Percentiles rank a stretch among this genome's conserved stretches.
Evolutionary conservation across 345 rosid genomes (phyloP).

Genomic region (sweet orange (Citrus sinensis)): DNA sequence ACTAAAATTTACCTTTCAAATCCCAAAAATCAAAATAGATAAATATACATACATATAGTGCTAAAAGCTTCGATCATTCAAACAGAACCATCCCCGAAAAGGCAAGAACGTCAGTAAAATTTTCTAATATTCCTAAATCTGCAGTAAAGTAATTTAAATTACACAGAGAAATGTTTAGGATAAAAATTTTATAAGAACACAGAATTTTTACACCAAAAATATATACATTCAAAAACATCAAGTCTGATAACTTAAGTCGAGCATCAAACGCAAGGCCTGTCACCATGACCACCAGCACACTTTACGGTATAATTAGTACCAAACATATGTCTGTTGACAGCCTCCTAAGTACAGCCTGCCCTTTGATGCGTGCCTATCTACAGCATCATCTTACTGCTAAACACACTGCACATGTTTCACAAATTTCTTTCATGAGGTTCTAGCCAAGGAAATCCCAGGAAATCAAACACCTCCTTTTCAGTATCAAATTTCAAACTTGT

Average conservation of each 20-base stretch:
- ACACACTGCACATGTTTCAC: slow-evolving; percentile 26
- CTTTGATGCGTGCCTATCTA: not conserved
- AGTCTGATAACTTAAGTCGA: not conserved
- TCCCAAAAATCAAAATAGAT: not conserved
- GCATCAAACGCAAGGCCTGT: not conserved
- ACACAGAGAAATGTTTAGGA: not conserved
- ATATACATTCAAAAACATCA: not conserved
- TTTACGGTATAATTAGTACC: not conserved
- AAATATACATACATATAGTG: too few relatives aligned
- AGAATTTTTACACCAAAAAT: not conserved
- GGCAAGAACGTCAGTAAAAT: not conserved
- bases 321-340: not conserved
- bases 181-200: not conserved
- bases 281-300: not conserved
- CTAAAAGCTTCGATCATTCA: not conserved
- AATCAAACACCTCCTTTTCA: slow-evolving; percentile 77
- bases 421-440: slow-evolving; percentile 85
- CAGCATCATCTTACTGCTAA: not conserved
- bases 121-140: not conserved
- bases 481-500: slow-evolving; percentile 57
- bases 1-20: not conserved
- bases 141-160: not conserved
- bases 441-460: slow-evolving; percentile 81
- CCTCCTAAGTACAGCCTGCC: slow-evolving; percentile 1
- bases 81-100: not conserved